Conservation (phyloP, 306 rosid genomes). For the Casuarina glauca region DNA sequence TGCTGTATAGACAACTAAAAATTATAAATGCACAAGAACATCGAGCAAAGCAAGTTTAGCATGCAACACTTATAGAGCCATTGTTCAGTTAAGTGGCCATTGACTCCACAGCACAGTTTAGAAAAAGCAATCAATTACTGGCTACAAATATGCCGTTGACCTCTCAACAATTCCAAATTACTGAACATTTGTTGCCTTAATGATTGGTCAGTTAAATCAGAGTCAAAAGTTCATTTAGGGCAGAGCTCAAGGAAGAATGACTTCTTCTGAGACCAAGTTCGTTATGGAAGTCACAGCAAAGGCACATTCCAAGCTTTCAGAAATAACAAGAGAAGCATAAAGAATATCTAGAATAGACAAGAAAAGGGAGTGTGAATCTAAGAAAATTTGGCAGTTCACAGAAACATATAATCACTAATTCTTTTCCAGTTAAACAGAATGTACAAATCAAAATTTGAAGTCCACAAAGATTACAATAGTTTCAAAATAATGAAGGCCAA, state of each 20-base stretch:
- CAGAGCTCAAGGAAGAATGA: background rate
- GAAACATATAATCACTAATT: background rate
- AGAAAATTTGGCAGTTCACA: background rate
- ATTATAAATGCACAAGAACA: constrained; percentile 6
- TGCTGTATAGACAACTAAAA: constrained; percentile 11
- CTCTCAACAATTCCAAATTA: background rate
- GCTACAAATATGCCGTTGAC: background rate
- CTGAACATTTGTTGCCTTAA: background rate
- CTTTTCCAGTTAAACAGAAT: background rate
- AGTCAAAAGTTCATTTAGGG: background rate
- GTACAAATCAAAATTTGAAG: background rate
- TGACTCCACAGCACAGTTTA: background rate
- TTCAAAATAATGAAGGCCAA: background rate
- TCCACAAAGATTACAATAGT: background rate
- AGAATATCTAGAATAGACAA: background rate
- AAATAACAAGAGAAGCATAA: background rate
- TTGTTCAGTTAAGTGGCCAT: background rate
- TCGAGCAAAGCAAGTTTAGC: constrained; percentile 22
- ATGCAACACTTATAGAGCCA: constrained; percentile 1
- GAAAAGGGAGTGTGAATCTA: background rate
- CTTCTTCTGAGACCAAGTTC: background rate
- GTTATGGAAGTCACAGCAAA: background rate
- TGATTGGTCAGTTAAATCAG: background rate
- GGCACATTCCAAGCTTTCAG: background rate
- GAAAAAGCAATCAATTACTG: background rate